phyloP scores from a whole-genome alignment of 2,329 filamentous ascomycete genomes.

The Colletotrichum limetticola region DNA sequence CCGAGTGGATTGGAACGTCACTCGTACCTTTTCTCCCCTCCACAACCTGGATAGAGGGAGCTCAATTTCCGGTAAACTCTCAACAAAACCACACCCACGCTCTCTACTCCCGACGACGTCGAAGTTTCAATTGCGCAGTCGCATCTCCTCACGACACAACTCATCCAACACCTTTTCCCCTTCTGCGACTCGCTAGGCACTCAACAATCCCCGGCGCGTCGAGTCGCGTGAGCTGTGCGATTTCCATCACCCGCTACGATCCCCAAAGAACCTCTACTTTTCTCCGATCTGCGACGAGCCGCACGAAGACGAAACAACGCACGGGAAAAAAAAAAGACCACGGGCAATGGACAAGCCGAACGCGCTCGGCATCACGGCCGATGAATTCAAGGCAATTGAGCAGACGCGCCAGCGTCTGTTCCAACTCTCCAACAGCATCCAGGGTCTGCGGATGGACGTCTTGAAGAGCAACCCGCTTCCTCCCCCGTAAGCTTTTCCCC shows the following conservation, averaged over 20 bases:
- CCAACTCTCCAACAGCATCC: slow-evolving; percentile 76
- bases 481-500: slow-evolving; percentile 63
- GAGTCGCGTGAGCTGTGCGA: background rate
- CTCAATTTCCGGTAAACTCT: background rate
- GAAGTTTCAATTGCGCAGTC: background rate
- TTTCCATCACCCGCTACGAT: background rate
- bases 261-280: background rate
- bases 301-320: too few relatives aligned
- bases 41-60: background rate
- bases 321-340: too few relatives aligned
- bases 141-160: background rate
- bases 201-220: background rate
- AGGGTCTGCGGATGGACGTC: slow-evolving; percentile 70
- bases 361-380: slow-evolving; percentile 60
- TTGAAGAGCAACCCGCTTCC: slow-evolving; percentile 74
- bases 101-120: background rate
- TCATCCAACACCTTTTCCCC: too few relatives aligned
- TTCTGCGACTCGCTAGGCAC: background rate
- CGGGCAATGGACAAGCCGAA: slow-evolving; percentile 26
- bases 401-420: slow-evolving; percentile 75
- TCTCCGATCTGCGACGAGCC: too few relatives aligned
- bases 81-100: background rate
- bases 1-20: slow-evolving; percentile 18
- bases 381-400: slow-evolving; percentile 76
- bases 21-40: background rate